Conservation (phyloP, 495 filamentous ascomycete genomes). For the Aspergillus wentii region DNA sequence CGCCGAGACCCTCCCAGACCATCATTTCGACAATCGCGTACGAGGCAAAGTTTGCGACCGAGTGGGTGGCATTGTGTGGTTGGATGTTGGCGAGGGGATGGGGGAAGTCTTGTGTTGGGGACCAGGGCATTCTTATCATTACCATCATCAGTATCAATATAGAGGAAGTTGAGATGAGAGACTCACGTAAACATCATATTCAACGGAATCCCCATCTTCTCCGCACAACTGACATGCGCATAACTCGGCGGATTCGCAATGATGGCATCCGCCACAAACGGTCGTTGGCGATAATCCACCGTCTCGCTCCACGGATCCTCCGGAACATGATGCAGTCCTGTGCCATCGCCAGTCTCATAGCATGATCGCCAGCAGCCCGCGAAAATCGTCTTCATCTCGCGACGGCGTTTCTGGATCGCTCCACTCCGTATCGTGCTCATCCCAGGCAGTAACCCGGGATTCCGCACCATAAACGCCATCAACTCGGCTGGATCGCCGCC, state of each 20-base stretch:
- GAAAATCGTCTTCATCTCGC: constrained; percentile 65
- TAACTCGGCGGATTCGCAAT: constrained; percentile 84
- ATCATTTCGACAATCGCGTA: constrained; percentile 76
- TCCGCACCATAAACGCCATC: constrained; percentile 87
- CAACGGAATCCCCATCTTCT: constrained; percentile 71
- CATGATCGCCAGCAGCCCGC: constrained; percentile 78
- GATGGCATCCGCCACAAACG: constrained; percentile 77
- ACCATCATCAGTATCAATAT: not conserved
- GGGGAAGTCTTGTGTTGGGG: constrained; percentile 45
- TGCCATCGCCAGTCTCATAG: constrained; percentile 58
- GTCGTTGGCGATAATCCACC: constrained; percentile 31
- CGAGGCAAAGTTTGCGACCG: constrained; percentile 64
- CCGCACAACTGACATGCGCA: constrained; percentile 76
- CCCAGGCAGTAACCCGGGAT: constrained; percentile 72
- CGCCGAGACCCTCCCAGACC: constrained; percentile 76
- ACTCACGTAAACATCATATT: constrained; percentile 78
- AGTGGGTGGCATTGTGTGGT: constrained; percentile 46
- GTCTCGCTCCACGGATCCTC: constrained; percentile 34
- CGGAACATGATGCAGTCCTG: constrained; percentile 32
- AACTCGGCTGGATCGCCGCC: constrained; percentile 75
- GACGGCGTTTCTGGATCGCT: constrained; percentile 60
- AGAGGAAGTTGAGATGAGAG: not conserved
- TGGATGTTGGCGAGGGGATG: constrained; percentile 53
- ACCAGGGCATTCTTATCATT: constrained; percentile 53
- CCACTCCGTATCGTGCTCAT: constrained; percentile 62